Percentiles rank a stretch among this genome's conserved stretches.
These are phyloP conservation scores for Trichosanthes cucumerina DNA, from an alignment of 306 rosid genomes.

Conservation along the genomic window DNA sequence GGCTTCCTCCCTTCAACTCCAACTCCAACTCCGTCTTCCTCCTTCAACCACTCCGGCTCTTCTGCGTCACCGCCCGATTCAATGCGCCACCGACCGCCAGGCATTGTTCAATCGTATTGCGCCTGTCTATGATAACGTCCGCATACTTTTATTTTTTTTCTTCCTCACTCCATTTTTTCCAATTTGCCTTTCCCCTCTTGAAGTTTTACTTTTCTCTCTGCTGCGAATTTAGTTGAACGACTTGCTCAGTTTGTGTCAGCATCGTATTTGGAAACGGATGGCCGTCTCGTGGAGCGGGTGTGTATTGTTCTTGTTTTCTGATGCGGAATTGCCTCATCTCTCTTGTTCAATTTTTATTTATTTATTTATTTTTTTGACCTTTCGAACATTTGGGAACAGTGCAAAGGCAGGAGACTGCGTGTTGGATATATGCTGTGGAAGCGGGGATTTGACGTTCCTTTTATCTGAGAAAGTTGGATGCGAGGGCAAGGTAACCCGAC, in stretches of 20 bases:
- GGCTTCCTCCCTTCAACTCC: conserved; percentile 12
- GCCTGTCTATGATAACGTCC: conserved; percentile 70
- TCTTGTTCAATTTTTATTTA: background rate
- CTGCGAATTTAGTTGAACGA: conserved; percentile 46
- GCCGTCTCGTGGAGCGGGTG: conserved; percentile 79
- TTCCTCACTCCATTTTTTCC: background rate
- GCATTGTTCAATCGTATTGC: conserved; percentile 75
- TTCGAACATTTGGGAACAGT: conserved; percentile 23
- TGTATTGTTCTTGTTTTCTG: background rate
- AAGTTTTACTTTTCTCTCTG: background rate
- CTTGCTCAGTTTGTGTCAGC: conserved; percentile 77
- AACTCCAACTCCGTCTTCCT: conserved; percentile 17
- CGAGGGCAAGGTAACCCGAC: conserved; percentile 37
- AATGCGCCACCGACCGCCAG: conserved; percentile 42
- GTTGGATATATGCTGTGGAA: conserved; percentile 92
- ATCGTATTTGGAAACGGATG: conserved; percentile 89
- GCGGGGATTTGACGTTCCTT: conserved; percentile 80
- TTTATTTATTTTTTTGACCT: background rate
- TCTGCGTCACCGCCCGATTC: conserved; percentile 26
- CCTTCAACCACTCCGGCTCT: conserved; percentile 9
- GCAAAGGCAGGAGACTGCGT: conserved; percentile 57
- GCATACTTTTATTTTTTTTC: background rate
- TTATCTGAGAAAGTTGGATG: conserved; percentile 61
- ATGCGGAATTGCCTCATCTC: background rate
- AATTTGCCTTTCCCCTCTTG: background rate